These are phyloP conservation scores for Nyctanthes arbortristis DNA, from an alignment of 257 asterid genomes.

Conservation along the genomic window DNA sequence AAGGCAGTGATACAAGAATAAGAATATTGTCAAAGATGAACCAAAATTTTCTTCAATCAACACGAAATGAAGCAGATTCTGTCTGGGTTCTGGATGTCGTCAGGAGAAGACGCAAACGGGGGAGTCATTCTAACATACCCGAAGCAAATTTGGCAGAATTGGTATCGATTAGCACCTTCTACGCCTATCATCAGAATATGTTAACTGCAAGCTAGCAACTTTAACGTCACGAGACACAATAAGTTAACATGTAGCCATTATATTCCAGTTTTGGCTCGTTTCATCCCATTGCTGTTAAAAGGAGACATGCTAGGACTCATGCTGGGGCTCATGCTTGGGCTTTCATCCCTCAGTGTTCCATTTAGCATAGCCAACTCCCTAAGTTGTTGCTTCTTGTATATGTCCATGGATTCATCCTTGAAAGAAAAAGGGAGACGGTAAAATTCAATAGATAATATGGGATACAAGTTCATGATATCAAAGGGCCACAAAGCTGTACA, in stretches of 20 bases:
- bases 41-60: neutral
- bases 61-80: neutral
- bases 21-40: neutral
- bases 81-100: neutral
- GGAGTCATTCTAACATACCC: constrained; percentile 9
- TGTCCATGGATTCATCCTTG: constrained; percentile 73
- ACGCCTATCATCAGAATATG: constrained; percentile 8
- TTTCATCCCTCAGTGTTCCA: constrained; percentile 72
- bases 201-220: neutral
- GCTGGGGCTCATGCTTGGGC: constrained; percentile 80
- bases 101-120: neutral
- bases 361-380: constrained; percentile 77
- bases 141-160: constrained; percentile 7
- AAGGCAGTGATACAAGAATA: neutral
- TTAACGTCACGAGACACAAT: neutral
- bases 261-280: constrained; percentile 74
- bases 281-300: constrained; percentile 62
- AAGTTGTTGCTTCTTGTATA: constrained; percentile 71
- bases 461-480: neutral
- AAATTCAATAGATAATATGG: constrained; percentile 3
- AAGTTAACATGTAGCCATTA: constrained; percentile 20
- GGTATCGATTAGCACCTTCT: neutral
- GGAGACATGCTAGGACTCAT: constrained; percentile 90
- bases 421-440: constrained; percentile 10
- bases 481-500: neutral